These are phyloP conservation scores for Ophiosphaerella herpotricha DNA, from an alignment of 2,329 filamentous ascomycete species.

Conservation along the genomic window DNA sequence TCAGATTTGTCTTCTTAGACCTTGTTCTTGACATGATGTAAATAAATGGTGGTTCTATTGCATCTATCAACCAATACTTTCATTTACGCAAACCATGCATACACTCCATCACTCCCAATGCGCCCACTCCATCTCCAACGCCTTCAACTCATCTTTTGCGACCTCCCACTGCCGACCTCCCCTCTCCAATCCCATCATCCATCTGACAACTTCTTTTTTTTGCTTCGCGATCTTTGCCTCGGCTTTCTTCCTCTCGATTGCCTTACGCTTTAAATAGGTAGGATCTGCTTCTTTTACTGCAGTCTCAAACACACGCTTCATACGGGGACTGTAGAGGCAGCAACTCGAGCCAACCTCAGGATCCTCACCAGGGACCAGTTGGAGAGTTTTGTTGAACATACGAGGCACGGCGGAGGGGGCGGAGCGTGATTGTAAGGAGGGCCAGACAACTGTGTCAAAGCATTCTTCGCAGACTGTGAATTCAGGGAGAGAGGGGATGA, in stretches of 20 bases:
- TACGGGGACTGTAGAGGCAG: constrained; percentile 79
- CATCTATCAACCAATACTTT: no score
- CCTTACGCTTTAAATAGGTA: constrained; percentile 64
- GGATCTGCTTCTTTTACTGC: constrained; percentile 71
- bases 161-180: constrained; percentile 30
- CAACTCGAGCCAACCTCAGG: constrained; percentile 58
- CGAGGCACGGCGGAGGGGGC: constrained; percentile 47
- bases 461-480: constrained; percentile 88
- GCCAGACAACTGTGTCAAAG: constrained; percentile 78
- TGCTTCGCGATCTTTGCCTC: constrained; percentile 51
- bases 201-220: constrained; percentile 39
- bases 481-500: constrained; percentile 73
- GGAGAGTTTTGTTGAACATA: constrained; percentile 58
- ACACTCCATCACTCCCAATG: constrained; percentile 27
- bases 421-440: constrained; percentile 58
- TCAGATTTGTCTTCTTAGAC: no score
- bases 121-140: constrained; percentile 36
- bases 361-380: constrained; percentile 58
- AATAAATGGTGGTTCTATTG: no score
- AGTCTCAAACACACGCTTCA: constrained; percentile 73
- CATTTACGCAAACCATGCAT: no score
- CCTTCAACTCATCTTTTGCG: constrained; percentile 29
- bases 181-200: constrained; percentile 28
- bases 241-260: constrained; percentile 55
- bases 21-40: no score